Conservation (phyloP, 495 filamentous ascomycete species). For the Lineolata rhizophorae region DNA sequence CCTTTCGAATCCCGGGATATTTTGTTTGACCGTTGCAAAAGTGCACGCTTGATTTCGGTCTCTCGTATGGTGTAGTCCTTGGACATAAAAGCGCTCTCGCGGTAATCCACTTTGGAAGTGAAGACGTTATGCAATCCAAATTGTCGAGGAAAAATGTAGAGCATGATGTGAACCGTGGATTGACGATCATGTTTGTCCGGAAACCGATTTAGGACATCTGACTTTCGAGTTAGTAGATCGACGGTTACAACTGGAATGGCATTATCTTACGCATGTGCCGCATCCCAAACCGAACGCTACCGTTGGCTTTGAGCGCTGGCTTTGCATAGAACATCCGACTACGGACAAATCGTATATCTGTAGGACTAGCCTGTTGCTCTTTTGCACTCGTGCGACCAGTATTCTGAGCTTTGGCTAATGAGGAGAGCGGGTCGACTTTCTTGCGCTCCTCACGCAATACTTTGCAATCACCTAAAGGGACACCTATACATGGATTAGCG, state of each 20-base stretch:
- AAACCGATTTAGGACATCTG: constrained; percentile 74
- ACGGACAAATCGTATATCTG: constrained; percentile 48
- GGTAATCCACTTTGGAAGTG: constrained; percentile 36
- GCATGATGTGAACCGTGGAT: constrained; percentile 53
- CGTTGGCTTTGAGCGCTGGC: constrained; percentile 41
- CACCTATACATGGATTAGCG: too few relatives aligned
- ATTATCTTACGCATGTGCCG: constrained; percentile 64
- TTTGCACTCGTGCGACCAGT: too few relatives aligned
- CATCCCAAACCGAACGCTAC: constrained; percentile 49
- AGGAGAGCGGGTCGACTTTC: too few relatives aligned
- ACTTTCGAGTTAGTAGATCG: constrained; percentile 1
- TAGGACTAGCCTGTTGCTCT: too few relatives aligned
- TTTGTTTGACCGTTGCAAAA: constrained; percentile 2
- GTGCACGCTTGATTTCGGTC: constrained; percentile 40
- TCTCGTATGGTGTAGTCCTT: constrained; percentile 73
- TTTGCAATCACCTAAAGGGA: too few relatives aligned
- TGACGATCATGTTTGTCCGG: constrained; percentile 23
- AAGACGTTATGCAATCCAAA: constrained; percentile 89
- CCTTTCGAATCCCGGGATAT: constrained; percentile 6
- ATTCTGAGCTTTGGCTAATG: too few relatives aligned
- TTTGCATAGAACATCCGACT: constrained; percentile 73
- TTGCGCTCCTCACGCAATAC: too few relatives aligned
- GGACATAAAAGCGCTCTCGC: constrained; percentile 43
- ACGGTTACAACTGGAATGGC: neutral
- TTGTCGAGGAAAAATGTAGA: constrained; percentile 84